These are phyloP conservation scores for Micromonas commoda DNA, from an alignment of 139 green algal genomes.

Conservation along the genomic window DNA sequence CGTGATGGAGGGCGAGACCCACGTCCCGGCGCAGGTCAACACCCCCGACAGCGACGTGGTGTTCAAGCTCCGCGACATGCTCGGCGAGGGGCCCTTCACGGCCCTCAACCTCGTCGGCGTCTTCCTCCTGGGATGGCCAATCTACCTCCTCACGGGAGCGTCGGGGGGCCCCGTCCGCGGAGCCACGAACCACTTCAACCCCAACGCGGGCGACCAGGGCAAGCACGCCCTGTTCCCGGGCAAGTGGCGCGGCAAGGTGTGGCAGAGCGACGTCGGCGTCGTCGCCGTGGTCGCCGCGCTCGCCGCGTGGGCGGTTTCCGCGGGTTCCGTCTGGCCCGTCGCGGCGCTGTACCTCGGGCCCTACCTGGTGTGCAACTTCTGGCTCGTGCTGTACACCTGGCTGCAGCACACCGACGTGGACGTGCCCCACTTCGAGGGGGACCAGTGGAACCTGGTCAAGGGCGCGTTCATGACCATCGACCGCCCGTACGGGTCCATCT, in stretches of 20 bases:
- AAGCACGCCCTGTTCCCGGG: slow-evolving; percentile 33
- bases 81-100: slow-evolving; percentile 22
- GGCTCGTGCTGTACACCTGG: slow-evolving; percentile 44
- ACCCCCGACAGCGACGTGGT: not conserved
- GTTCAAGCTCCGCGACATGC: slow-evolving; percentile 2
- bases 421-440: slow-evolving; percentile 37
- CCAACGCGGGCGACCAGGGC: slow-evolving; percentile 17
- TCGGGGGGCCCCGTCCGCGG: slow-evolving; percentile 33
- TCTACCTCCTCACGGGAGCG: slow-evolving; percentile 38
- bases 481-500: slow-evolving; percentile 33
- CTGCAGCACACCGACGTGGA: slow-evolving; percentile 46
- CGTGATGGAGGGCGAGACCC: slow-evolving; percentile 40
- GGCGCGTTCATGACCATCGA: slow-evolving; percentile 43
- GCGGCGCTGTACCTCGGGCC: slow-evolving; percentile 30
- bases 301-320: slow-evolving; percentile 16
- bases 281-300: slow-evolving; percentile 18
- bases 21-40: slow-evolving; percentile 29
- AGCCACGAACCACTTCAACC: slow-evolving; percentile 39
- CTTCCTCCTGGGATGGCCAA: slow-evolving; percentile 38
- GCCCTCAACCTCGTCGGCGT: slow-evolving; percentile 33
- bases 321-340: not conserved
- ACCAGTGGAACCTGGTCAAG: slow-evolving; percentile 39
- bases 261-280: slow-evolving; percentile 27
- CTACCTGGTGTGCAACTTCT: slow-evolving; percentile 40
- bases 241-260: slow-evolving; percentile 33